Base-by-base conservation (phyloP, 352 stramenopile species). In the Elongisporangium prolatum region DNA sequence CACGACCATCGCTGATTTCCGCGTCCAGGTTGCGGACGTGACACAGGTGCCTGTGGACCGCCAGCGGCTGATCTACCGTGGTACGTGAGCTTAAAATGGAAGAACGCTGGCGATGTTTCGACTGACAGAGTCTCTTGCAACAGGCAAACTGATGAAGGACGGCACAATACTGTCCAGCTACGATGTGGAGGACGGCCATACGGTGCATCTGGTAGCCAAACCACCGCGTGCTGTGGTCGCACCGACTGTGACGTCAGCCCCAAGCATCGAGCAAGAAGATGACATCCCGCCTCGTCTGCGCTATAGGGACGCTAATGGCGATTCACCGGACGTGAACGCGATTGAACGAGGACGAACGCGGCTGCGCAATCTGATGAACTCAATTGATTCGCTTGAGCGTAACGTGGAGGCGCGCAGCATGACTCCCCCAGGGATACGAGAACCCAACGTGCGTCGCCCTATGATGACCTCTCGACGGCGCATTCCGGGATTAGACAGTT, bases 11-110 rank as follows among this genome's bases (percentile, higher is more conserved):
- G 59, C 57, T n/a, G 80, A 85, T 24, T 91, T 96, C 56, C 85
- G 84, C 38, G 68, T 62, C 20, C 60, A 77, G 16, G 72, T 96
- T 20, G 77, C 77, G 25, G 50, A 64, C 14, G 73, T 64, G 18
- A 94, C 86, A 25, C 53, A 77, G 14, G 66, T 96, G 8, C 79
- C 81, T 0, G 67, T 65, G 16, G 52, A 84, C 9, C 68, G 84
- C 20, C 91, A 97, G 69, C 84, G 91, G 0, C 77, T 98, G n/a
- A 98, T 98, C 64, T 98, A 97, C 60, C 84, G 90, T 34, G 91
- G 76, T 77, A 48, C 51, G 47, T 56, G 59, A 48, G 74, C 24
- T 68, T 63, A 40, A 51, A 81, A 10, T 61, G 89, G n/a, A 64
- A 58, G 17, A 71, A 89, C 48, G 61, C 7, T 44, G 24, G 14